Evolutionary conservation across 805 yeast genomes (phyloP).

Genomic region (Starmerella bombi): DNA sequence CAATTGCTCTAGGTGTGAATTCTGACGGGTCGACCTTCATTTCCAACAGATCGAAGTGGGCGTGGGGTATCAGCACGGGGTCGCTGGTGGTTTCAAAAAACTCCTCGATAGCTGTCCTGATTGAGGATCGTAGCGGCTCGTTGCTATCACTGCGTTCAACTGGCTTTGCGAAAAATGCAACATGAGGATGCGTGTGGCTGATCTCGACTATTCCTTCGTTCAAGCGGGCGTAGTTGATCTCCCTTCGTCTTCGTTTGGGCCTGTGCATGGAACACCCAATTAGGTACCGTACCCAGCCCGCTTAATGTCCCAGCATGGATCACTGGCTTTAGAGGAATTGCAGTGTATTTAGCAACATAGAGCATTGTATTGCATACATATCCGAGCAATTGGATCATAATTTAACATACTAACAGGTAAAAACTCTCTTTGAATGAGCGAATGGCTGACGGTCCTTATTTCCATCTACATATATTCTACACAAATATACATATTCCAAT

Average conservation of each 20-base stretch:
- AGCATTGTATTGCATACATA: too few species aligned
- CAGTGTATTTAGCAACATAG: too few species aligned
- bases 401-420: too few species aligned
- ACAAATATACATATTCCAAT: too few species aligned
- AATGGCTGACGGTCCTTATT: too few species aligned
- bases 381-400: too few species aligned
- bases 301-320: too few species aligned
- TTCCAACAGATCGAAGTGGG: conserved; percentile 29
- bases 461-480: too few species aligned
- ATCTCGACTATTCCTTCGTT: conserved; percentile 41
- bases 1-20: conserved; percentile 43
- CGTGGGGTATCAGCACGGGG: conserved; percentile 37
- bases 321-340: too few species aligned
- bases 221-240: conserved; percentile 65
- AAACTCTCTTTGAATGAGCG: too few species aligned
- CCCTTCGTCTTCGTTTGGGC: conserved; percentile 40
- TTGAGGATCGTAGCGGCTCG: conserved; percentile 26
- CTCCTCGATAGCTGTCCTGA: conserved; percentile 19
- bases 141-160: conserved; percentile 1
- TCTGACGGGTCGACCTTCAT: conserved; percentile 39
- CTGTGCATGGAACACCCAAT: too few species aligned
- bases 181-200: conserved; percentile 16
- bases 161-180: conserved; percentile 7
- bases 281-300: too few species aligned
- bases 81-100: background rate